Conservation (phyloP, 2,329 filamentous ascomycete species). For the Lachnellula suecica region DNA sequence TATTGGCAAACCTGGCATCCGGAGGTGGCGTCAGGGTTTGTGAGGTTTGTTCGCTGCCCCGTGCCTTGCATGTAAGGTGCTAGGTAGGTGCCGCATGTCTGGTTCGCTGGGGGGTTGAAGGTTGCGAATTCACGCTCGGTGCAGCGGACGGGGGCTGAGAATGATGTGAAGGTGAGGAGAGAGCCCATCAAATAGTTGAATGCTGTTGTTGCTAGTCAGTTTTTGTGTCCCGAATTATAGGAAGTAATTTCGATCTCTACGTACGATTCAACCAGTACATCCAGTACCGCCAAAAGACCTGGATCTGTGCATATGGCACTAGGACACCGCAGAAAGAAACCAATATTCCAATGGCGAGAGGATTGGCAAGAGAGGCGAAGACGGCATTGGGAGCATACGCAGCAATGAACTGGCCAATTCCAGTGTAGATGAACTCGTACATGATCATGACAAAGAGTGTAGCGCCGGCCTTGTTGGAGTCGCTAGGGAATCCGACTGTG, state of each 20-base stretch:
- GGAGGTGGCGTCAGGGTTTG: slow-evolving; percentile 57
- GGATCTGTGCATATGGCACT: slow-evolving; percentile 63
- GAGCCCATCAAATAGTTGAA: slow-evolving; percentile 61
- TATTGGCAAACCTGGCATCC: slow-evolving; percentile 64
- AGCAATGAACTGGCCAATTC: slow-evolving; percentile 62
- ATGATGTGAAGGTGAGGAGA: slow-evolving; percentile 52
- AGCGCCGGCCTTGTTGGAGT: slow-evolving; percentile 47
- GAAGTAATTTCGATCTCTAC: neutral
- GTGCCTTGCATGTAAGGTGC: slow-evolving; percentile 46
- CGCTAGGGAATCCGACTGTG: slow-evolving; percentile 49
- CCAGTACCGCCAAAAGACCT: slow-evolving; percentile 58
- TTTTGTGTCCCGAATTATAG: no score
- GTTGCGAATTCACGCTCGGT: slow-evolving; percentile 46
- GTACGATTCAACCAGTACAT: slow-evolving; percentile 53
- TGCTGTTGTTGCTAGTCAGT: no score
- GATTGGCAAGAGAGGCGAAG: slow-evolving; percentile 58
- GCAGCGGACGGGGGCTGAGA: slow-evolving; percentile 47
- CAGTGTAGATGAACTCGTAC: slow-evolving; percentile 60
- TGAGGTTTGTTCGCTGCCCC: slow-evolving; percentile 49
- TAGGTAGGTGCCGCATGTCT: slow-evolving; percentile 60
- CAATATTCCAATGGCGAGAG: slow-evolving; percentile 54
- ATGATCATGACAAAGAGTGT: slow-evolving; percentile 55
- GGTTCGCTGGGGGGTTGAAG: slow-evolving; percentile 40
- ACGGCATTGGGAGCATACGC: slow-evolving; percentile 62
- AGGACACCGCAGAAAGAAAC: slow-evolving; percentile 75